Evolutionary conservation across 306 rosid species (phyloP), one percentile per base, ranked within the genome.

Genomic region (Morella rubra): DNA sequence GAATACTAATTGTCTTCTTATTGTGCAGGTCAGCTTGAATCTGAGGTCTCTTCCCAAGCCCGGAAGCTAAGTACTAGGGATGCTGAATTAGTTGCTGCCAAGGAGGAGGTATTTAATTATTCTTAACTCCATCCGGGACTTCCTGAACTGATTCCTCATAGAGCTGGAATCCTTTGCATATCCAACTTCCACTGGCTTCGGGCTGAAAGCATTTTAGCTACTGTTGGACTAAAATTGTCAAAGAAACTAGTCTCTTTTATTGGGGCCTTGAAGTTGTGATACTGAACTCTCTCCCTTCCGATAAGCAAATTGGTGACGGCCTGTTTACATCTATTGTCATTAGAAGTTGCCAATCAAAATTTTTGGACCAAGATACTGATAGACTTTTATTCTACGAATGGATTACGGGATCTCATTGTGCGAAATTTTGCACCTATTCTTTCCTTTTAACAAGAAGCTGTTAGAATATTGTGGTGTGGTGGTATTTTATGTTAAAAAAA

Each of bases 1-100:
- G 44, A 52, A 67, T 76, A 45, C 73, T 54, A 54, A 81, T 84
- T 72, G 70, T 80, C 82, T 80, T 81, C 64, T 46, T 77, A 50
- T 84, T 88, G 89, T 80, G 71, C 93, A 96, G 99, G 99, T 81
- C 97, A 91, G 83, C 83, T 92, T 84, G 99, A 96, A 80, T 90
- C 93, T 12, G 98, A 96, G 77, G 81, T 86, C 56, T 87, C 97
- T 66, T 80, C 90, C 40, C 90, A 93, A 81, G 74, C 86, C 61
- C 84, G 82, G 81, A 84, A 85, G 76, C 88, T 96, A 73, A 85
- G 73, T 81, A 81, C 70, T 73, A 89, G 82, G 72, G 94, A 89
- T 84, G 82, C 91, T 74, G 91, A 89, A 85, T 87, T 96, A 77
- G 85, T 79, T 77, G 83, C 85, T 76, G 73, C 87, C 70, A 88